A percentile compares a stretch with the other conserved stretches of the same genome.
These are phyloP conservation scores for Bombardia bombarda DNA, from an alignment of 495 filamentous ascomycete genomes.

Conservation along the genomic window DNA sequence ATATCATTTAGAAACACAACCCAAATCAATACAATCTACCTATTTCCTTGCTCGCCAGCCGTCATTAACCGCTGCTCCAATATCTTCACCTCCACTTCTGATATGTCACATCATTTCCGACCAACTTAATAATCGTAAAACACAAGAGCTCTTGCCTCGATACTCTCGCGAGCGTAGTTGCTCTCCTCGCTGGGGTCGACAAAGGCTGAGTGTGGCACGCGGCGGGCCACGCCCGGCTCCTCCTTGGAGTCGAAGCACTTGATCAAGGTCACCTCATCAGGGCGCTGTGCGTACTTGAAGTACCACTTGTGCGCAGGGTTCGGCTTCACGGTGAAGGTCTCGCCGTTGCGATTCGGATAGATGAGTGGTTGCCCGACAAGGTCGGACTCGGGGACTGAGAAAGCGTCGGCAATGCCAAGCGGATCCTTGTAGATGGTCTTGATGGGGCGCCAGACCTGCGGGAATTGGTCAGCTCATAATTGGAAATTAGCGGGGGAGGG, in stretches of 20 bases:
- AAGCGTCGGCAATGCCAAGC: slow-evolving; percentile 52
- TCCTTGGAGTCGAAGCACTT: slow-evolving; percentile 66
- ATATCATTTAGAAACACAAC: too few relatives aligned
- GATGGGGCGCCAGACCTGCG: slow-evolving; percentile 59
- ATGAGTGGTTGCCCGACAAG: slow-evolving; percentile 61
- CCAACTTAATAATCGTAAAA: slow-evolving; percentile 7
- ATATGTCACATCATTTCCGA: too few relatives aligned
- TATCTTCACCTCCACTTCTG: too few relatives aligned
- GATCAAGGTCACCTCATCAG: slow-evolving; percentile 55
- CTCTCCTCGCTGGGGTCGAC: slow-evolving; percentile 40
- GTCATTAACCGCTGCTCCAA: too few relatives aligned
- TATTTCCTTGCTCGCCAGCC: too few relatives aligned
- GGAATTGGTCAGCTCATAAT: not conserved
- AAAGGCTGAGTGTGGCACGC: slow-evolving; percentile 59
- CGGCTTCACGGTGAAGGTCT: slow-evolving; percentile 58
- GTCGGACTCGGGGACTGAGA: slow-evolving; percentile 53
- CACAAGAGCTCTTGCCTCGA: slow-evolving; percentile 41
- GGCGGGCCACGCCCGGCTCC: slow-evolving; percentile 44
- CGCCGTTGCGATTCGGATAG: slow-evolving; percentile 46
- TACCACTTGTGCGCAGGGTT: slow-evolving; percentile 56
- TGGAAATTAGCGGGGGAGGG: too few relatives aligned
- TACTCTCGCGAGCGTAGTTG: slow-evolving; percentile 46
- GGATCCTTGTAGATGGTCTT: slow-evolving; percentile 53
- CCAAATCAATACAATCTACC: too few relatives aligned
- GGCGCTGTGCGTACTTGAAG: slow-evolving; percentile 61